These are phyloP conservation scores for Epichloe gansuensis DNA, from an alignment of 2,329 filamentous ascomycete genomes.

Conservation along the genomic window DNA sequence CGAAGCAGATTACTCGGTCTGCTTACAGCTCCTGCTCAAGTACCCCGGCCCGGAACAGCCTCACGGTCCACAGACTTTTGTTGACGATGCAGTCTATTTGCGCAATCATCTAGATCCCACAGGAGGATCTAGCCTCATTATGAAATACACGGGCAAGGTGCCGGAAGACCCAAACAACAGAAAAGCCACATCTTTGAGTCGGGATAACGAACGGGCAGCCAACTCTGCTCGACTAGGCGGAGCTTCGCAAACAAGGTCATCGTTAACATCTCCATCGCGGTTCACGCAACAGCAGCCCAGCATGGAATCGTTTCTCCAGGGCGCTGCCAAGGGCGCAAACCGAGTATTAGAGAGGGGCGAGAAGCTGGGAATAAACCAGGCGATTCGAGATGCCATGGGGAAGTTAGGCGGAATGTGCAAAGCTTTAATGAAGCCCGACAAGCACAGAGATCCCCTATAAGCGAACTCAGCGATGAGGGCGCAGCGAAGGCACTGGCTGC, in stretches of 20 bases:
- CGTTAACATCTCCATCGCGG: slow-evolving; percentile 33
- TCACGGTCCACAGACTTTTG: slow-evolving; percentile 63
- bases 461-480: slow-evolving; percentile 24
- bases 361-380: slow-evolving; percentile 68
- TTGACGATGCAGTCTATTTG: slow-evolving; percentile 73
- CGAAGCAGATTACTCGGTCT: slow-evolving; percentile 76
- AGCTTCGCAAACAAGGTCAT: slow-evolving; percentile 29
- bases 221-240: slow-evolving; percentile 29
- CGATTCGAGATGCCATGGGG: slow-evolving; percentile 71
- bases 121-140: slow-evolving; percentile 54
- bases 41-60: slow-evolving; percentile 58
- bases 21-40: slow-evolving; percentile 68
- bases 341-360: slow-evolving; percentile 62
- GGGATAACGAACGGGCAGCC: slow-evolving; percentile 23
- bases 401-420: slow-evolving; percentile 66
- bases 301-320: slow-evolving; percentile 62
- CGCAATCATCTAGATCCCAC: slow-evolving; percentile 48
- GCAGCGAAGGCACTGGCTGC: slow-evolving; percentile 28
- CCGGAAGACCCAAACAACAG: slow-evolving; percentile 21
- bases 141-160: slow-evolving; percentile 54
- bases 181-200: slow-evolving; percentile 13
- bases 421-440: slow-evolving; percentile 47
- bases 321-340: slow-evolving; percentile 64
- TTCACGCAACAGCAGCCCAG: slow-evolving; percentile 46
- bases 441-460: slow-evolving; percentile 25